phyloP scores from a whole-genome alignment of 139 green algal genomes.

The Desmodesmus armatus region DNA sequence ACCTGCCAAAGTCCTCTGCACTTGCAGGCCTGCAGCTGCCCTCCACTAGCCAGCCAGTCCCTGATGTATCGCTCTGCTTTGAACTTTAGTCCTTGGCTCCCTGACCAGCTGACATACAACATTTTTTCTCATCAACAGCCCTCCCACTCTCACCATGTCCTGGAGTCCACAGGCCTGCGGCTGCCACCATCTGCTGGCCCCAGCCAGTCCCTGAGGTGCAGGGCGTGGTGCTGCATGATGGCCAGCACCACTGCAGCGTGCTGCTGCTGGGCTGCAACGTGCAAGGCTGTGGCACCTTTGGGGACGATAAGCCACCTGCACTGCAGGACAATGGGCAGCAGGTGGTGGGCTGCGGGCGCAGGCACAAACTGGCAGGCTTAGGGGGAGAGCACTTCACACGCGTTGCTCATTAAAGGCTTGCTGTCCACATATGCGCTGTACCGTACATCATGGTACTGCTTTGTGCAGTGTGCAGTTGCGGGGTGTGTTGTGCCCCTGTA shows the following conservation, averaged over 20 bases:
- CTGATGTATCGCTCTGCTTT: background rate
- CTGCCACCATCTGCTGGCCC: too few species aligned
- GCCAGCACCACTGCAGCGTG: too few species aligned
- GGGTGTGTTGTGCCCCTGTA: background rate
- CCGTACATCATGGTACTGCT: background rate
- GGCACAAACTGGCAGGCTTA: background rate
- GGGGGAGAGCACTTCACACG: background rate
- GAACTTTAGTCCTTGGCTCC: background rate
- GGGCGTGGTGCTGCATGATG: too few species aligned
- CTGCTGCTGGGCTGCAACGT: too few species aligned
- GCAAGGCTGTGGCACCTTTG: too few species aligned
- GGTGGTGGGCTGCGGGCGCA: background rate
- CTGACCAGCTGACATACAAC: background rate
- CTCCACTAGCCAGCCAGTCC: too few species aligned
- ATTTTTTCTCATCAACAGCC: background rate
- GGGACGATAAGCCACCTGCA: background rate
- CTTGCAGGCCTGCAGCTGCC: too few species aligned
- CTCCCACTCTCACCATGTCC: too few species aligned
- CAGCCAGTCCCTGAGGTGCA: too few species aligned
- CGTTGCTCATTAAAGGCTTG: background rate
- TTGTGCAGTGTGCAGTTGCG: background rate
- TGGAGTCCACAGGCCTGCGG: too few species aligned
- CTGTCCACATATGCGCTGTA: too few species aligned
- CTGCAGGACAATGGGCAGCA: background rate
- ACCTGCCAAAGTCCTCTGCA: too few species aligned